Conservation (phyloP, 2,329 filamentous ascomycete genomes). For the Epichloe sylvatica region DNA sequence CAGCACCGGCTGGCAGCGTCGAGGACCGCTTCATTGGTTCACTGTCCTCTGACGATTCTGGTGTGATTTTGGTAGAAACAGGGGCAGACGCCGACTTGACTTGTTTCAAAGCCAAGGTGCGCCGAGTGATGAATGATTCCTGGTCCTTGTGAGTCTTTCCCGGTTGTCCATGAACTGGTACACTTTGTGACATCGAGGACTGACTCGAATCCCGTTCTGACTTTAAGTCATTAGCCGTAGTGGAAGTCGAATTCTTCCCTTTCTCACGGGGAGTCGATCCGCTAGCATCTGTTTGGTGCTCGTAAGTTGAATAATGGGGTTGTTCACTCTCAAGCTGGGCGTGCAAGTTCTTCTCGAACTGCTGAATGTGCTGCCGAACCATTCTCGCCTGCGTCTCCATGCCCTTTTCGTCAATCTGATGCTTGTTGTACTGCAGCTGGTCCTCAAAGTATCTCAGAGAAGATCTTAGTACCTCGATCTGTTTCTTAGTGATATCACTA, state of each 20-base stretch:
- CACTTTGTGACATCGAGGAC: slow-evolving; percentile 8
- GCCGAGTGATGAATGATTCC: slow-evolving; percentile 9
- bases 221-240: slow-evolving; percentile 8
- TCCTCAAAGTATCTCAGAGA: slow-evolving; percentile 43
- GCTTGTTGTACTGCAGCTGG: slow-evolving; percentile 46
- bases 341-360: slow-evolving; percentile 34
- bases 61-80: slow-evolving; percentile 9
- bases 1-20: slow-evolving; percentile 30
- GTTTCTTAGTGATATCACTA: slow-evolving; percentile 47
- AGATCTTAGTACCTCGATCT: slow-evolving; percentile 36
- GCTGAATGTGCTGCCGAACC: slow-evolving; percentile 31
- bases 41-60: slow-evolving; percentile 7
- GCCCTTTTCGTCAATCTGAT: slow-evolving; percentile 45
- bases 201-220: slow-evolving; percentile 6
- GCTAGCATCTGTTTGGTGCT: slow-evolving; percentile 13
- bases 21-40: slow-evolving; percentile 21
- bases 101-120: slow-evolving; percentile 14
- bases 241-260: slow-evolving; percentile 5
- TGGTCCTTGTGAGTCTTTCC: slow-evolving; percentile 5
- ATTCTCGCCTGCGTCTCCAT: slow-evolving; percentile 30
- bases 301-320: slow-evolving; percentile 24
- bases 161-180: slow-evolving; percentile 5
- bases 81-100: slow-evolving; percentile 15
- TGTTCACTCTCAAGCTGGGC: slow-evolving; percentile 33
- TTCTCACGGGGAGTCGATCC: slow-evolving; percentile 9